These are phyloP conservation scores for Trichoderma sp. DNA, from an alignment of 2,329 filamentous ascomycete genomes.

Conservation along the genomic window DNA sequence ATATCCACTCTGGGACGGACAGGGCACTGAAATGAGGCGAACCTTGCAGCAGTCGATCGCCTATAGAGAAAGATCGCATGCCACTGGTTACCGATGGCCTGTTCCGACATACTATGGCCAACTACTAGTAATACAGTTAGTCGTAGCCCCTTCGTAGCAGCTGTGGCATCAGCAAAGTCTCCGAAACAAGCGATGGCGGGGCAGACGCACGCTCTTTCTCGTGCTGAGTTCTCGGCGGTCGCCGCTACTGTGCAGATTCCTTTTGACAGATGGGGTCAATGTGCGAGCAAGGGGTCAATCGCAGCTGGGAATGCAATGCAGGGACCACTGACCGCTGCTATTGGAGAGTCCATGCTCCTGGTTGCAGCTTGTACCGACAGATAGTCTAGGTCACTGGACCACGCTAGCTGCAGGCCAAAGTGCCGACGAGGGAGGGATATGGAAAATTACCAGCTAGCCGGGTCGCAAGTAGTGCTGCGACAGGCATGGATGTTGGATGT, in stretches of 20 bases:
- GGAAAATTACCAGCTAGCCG: slow-evolving; percentile 25
- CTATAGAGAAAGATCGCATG: slow-evolving; percentile 14
- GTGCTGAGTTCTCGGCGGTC: neutral
- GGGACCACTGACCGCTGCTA: slow-evolving; percentile 26
- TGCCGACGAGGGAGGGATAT: slow-evolving; percentile 8
- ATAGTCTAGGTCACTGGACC: slow-evolving; percentile 26
- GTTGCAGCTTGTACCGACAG: slow-evolving; percentile 20
- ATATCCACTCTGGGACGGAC: slow-evolving; percentile 4
- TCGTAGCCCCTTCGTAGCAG: neutral
- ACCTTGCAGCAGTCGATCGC: slow-evolving; percentile 24
- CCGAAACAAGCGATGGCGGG: slow-evolving; percentile 20
- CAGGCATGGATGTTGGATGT: slow-evolving; percentile 17
- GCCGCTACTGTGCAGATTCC: slow-evolving; percentile 18
- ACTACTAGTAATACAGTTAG: slow-evolving; percentile 2
- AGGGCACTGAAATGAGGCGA: slow-evolving; percentile 16
- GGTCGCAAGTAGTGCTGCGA: slow-evolving; percentile 14
- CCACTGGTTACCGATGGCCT: slow-evolving; percentile 10
- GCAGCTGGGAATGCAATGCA: slow-evolving; percentile 23
- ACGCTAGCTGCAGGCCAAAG: slow-evolving; percentile 23
- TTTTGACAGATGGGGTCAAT: slow-evolving; percentile 5
- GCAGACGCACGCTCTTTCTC: slow-evolving; percentile 4
- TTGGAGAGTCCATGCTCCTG: slow-evolving; percentile 10
- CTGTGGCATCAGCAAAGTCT: slow-evolving; percentile 17
- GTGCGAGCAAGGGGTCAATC: neutral
- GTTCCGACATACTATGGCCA: neutral